Base-by-base conservation (phyloP, 2,329 filamentous ascomycete genomes). In the Sodiomyces alkalinus region DNA sequence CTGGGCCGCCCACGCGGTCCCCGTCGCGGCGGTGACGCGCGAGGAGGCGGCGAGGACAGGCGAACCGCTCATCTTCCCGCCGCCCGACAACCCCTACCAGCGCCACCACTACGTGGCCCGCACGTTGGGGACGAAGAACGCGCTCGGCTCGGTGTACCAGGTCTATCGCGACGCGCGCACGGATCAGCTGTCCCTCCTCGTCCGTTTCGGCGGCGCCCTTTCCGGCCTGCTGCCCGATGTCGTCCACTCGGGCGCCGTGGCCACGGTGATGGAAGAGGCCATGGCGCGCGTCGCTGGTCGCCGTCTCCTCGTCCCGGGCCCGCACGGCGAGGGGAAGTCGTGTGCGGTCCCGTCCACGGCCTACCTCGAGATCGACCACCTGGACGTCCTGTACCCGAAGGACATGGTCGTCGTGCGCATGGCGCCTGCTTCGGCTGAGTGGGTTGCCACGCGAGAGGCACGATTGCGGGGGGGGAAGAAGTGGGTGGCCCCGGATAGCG, bases 181-280 rank as follows among this genome's bases (percentile, higher is more conserved):
- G 29, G 44, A 12, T 37, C 32, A 46, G 27, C 39, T 51, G 21
- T 35, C 43, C 5, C 40, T 49, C 4, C 40, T 56, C 14, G 42
- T 51, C 26, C 35, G 44, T 1, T 40, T 56, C 13, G 50, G 51
- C 3, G 37, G 46, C 2, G 48, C 47, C 3, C 40, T 55, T 7
- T 45, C 40, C 2, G 51, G 55, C 1, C 49, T 44, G 24, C 49
- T 44, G 24, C 38, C 44, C 2, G 37, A 38, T 9, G 30, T 55
- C 11, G 36, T 55, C 6, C 55, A 57, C 33, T 53, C 53, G 6
- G 54, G 55, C 12, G 40, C 56, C 32, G 39, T 46, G 10, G 45
- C 47, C 24, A 41, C 53, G 10, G 32, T 57, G 31, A 35, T 52
- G 23, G 55, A 58, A 28, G 55, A 57, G 45, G 40, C 46, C 13